Evolutionary conservation across 257 asterid species (phyloP).

Genomic region (Salvia miltiorrhiza): DNA sequence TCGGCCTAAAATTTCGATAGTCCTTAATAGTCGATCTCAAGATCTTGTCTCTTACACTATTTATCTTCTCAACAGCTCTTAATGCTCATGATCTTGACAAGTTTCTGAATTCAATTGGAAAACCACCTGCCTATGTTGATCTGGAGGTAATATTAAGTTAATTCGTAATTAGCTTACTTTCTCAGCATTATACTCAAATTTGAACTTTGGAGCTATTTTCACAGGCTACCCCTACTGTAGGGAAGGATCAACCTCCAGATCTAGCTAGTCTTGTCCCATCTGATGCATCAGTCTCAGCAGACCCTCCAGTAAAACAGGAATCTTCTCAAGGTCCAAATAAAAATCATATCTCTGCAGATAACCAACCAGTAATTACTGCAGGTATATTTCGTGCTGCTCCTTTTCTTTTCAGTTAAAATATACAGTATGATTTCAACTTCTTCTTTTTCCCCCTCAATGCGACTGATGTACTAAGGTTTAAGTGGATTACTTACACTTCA

Average conservation of each 20-base stretch:
- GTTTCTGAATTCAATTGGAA: conserved; percentile 76
- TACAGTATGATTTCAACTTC: background rate
- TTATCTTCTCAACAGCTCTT: conserved; percentile 50
- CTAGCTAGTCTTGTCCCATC: conserved; percentile 81
- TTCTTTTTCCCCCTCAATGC: background rate
- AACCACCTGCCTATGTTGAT: conserved; percentile 68
- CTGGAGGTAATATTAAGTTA: conserved; percentile 63
- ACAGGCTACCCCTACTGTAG: conserved; percentile 83
- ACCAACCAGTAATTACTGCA: conserved; percentile 33
- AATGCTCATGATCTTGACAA: conserved; percentile 70
- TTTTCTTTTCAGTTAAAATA: background rate
- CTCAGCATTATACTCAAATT: background rate
- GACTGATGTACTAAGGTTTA: background rate
- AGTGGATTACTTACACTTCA: background rate
- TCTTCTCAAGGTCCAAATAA: conserved; percentile 35
- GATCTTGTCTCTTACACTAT: conserved; percentile 4
- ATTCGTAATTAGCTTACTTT: background rate
- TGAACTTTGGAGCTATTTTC: conserved; percentile 12
- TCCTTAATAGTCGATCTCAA: conserved; percentile 8
- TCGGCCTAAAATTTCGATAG: background rate
- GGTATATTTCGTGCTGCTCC: conserved; percentile 32
- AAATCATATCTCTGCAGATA: conserved; percentile 27
- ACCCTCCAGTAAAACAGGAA: conserved; percentile 34
- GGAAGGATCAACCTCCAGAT: conserved; percentile 98
- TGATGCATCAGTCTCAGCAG: conserved; percentile 43